Evolutionary conservation across 1,284 basidiomycete species (phyloP), one percentile per base, ranked within the genome.

Genomic region (Pseudozyma sp.): DNA sequence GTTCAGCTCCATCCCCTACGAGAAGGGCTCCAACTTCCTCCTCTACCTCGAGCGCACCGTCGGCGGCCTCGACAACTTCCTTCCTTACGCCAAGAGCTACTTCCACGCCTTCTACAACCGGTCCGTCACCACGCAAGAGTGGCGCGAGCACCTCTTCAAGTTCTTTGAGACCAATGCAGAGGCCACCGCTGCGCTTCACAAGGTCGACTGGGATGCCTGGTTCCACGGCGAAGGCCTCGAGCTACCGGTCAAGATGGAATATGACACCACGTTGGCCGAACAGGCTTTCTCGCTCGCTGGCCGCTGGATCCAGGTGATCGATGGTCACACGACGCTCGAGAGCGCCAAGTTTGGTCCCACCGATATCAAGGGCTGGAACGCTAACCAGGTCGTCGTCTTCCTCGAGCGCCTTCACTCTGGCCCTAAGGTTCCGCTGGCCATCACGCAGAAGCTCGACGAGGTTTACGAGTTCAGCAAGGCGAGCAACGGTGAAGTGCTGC

Each of bases 71-170:
- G 91, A 97, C 52, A 89, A 82, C 43, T 86, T 86, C 68, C 66
- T 85, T 5, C 85, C 84, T 50, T 83, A 79, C 76, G 88, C 92
- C 37, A 89, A 88, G 73, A 89, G 92, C 81, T 94, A 94, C 84
- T 92, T 95, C 73, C 65, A 66, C 53, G 75, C 81, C 30, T 84
- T 82, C 54, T 71, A 75, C 64, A 92, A 94, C 14, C 89, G 91
- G 82, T 92, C 92, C 68, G 93, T 98, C 83, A 92, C 91, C 14
- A 97, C 94, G 0, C 87, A 90, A 40, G 89, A 96, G 78, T 98
- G 94, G 94, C 91, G 92, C 79, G 86, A 87, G 5, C 93, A 98
- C 82, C 86, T 99, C 19, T 93, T 83, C n/a, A 96, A 91, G 84
- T 98, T 90, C 85, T 86, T 71, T 85, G 91, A 79, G 88, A 57